Conservation (phyloP, 1,284 basidiomycete species). For the Ustilago shanxiensis region DNA sequence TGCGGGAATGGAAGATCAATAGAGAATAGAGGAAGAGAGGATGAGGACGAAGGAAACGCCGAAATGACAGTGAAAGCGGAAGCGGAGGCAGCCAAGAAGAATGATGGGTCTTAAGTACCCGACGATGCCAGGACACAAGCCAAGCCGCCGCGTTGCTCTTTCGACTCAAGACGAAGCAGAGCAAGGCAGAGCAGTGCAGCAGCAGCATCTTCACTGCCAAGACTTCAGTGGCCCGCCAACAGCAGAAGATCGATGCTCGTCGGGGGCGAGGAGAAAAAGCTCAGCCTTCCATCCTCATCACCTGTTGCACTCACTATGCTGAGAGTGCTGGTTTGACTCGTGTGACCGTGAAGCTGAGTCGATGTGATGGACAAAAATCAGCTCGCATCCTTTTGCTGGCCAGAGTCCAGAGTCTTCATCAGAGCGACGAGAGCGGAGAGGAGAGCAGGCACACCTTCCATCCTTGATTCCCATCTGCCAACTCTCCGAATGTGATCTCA, state of each 20-base stretch:
- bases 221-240: background rate
- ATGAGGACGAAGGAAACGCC: background rate
- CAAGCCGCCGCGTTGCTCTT: too few species aligned
- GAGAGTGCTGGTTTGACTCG: background rate
- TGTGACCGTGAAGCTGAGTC: background rate
- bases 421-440: background rate
- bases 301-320: too few species aligned
- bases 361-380: background rate
- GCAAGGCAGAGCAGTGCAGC: background rate
- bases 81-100: background rate
- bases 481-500: background rate
- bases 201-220: background rate
- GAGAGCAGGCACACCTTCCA: background rate
- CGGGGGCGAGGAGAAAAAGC: background rate
- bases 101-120: background rate
- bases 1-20: background rate
- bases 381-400: background rate
- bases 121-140: background rate
- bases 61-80: background rate
- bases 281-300: background rate
- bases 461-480: background rate
- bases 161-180: background rate
- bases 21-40: background rate
- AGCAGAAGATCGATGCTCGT: background rate
- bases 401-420: background rate